Conservation (phyloP, 179 eudicot genomes). For the Beta macrorhiza region DNA sequence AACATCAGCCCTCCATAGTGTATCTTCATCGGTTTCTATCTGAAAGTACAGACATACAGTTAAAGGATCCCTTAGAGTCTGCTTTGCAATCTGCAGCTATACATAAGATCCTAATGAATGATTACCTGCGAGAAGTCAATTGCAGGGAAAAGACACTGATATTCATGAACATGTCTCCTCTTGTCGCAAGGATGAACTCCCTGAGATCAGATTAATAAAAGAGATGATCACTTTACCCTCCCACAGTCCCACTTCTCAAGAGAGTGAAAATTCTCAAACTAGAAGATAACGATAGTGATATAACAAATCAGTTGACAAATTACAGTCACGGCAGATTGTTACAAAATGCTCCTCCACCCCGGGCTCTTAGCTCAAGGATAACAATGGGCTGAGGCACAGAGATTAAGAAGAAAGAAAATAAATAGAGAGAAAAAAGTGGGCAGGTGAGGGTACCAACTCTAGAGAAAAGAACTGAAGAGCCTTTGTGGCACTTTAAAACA, state of each 20-base stretch:
- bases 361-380: no score
- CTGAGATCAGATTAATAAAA: constrained; percentile 43
- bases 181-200: constrained; percentile 95
- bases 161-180: constrained; percentile 78
- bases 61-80: background rate
- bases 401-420: background rate
- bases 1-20: constrained; percentile 68
- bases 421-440: background rate
- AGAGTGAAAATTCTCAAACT: background rate
- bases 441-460: no score
- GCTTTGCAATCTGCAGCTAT: background rate
- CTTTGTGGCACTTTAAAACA: constrained; percentile 3
- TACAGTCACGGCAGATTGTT: background rate
- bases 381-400: no score
- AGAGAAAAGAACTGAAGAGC: background rate
- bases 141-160: constrained; percentile 78
- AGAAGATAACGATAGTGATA: background rate
- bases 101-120: constrained; percentile 15
- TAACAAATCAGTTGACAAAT: background rate
- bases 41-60: constrained; percentile 23
- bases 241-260: background rate
- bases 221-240: background rate
- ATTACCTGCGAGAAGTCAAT: constrained; percentile 78
- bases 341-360: no score
- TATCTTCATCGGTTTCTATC: constrained; percentile 92